Evolutionary conservation across 345 rosid genomes (phyloP), one percentile per base, ranked within the genome.

Genomic region (Balakata baccata): DNA sequence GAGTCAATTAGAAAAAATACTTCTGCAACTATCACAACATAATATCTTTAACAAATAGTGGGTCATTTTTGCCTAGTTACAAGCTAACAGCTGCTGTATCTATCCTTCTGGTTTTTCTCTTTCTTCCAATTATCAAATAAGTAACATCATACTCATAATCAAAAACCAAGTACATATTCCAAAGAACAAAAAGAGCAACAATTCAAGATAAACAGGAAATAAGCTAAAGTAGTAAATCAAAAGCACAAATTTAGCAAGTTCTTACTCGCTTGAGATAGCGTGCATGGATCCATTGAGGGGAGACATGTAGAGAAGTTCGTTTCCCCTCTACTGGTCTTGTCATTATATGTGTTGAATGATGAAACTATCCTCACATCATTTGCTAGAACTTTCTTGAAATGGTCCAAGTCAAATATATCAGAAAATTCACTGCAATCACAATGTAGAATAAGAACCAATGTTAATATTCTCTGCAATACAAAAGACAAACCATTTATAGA

Each of bases 241-340:
- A n/a, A 6, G 22, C 43, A 62, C 12, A 51, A 29, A 70, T 5
- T 17, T 16, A 45, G 58, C 8, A 46, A 63, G 49, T 68, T 70
- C 84, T 80, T 85, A 93, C 99, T 80, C 94, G 75, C 82, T 75
- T 89, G 53, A 88, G 91, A 84, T 93, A 95, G 60, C 86, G 99
- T 12, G 96, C 80, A 70, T 94, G 98, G 66, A 95, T 91, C 99
- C 97, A 93, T 67, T 84, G 86, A 72, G 98, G 94, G 20, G 99
- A 90, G 39, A 85, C 94, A 76, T 91, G 81, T 38, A 86, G 87
- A 3, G 97, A 85, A 86, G 96, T 90, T 73, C 85, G 76, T 71
- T 81, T 89, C 84, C 90, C 98, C 83, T 87, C 93, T 43, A 92
- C 90, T 0, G 97, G 97, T 75, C 93, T 88, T 41, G 90, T 87